Evolutionary conservation across 495 filamentous ascomycete genomes (phyloP).

Genomic region (Xylaria nigripes): DNA sequence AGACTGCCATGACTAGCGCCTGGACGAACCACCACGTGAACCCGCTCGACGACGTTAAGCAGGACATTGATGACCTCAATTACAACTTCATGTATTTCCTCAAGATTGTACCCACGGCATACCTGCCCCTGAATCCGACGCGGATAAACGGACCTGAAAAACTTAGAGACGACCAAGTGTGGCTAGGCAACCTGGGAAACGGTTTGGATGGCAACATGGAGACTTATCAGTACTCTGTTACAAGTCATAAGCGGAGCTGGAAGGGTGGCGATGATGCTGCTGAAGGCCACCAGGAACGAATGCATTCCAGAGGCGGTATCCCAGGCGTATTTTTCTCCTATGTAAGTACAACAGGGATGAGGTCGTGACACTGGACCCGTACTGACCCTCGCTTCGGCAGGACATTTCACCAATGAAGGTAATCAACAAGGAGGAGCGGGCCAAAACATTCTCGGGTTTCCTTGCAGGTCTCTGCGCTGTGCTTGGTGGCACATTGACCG

Average conservation of each 20-base stretch:
- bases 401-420: conserved; percentile 99
- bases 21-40: conserved; percentile 91
- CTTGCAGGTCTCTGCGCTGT: conserved; percentile 89
- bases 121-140: conserved; percentile 79
- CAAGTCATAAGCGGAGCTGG: conserved; percentile 84
- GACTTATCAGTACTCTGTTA: conserved; percentile 96
- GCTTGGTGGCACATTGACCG: conserved; percentile 89
- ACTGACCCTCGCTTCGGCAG: conserved; percentile 31
- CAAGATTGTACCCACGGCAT: conserved; percentile 94
- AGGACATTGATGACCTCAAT: conserved; percentile 68
- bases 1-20: conserved; percentile 46
- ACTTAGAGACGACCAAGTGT: conserved; percentile 45
- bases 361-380: background rate
- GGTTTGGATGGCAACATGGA: conserved; percentile 72
- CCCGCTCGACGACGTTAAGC: conserved; percentile 76
- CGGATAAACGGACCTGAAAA: conserved; percentile 32
- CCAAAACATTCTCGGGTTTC: conserved; percentile 83
- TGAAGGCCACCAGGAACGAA: conserved; percentile 80
- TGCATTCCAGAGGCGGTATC: conserved; percentile 85
- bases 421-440: conserved; percentile 84
- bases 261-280: conserved; percentile 69
- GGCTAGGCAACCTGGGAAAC: conserved; percentile 56
- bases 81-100: conserved; percentile 99
- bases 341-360: conserved; percentile 39
- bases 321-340: conserved; percentile 98